phyloP scores from a whole-genome alignment of 495 filamentous ascomycete species.

The Aspergillus haitiensis region DNA sequence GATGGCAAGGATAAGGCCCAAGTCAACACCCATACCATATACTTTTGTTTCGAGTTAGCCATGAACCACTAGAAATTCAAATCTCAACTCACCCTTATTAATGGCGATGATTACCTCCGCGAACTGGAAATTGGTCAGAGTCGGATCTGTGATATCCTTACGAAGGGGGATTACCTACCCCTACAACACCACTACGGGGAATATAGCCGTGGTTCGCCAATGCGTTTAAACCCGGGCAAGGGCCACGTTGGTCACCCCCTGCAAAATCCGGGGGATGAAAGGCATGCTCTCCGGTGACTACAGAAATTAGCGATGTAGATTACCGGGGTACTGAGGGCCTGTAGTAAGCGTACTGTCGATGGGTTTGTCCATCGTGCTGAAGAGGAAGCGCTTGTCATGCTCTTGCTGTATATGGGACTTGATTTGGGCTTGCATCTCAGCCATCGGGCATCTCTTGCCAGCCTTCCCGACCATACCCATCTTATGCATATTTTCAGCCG shows the following conservation, averaged over 20 bases:
- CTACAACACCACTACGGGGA: constrained; percentile 51
- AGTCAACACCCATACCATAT: constrained; percentile 53
- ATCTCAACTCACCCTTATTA: constrained; percentile 29
- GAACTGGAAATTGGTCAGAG: constrained; percentile 21
- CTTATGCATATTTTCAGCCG: constrained; percentile 11
- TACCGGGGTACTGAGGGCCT: neutral
- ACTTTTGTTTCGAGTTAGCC: constrained; percentile 25
- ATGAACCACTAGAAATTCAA: neutral
- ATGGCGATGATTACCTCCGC: constrained; percentile 29
- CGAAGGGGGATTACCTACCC: constrained; percentile 16
- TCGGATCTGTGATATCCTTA: neutral
- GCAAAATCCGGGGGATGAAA: constrained; percentile 41
- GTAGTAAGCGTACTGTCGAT: constrained; percentile 28
- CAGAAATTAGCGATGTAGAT: neutral
- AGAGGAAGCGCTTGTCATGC: constrained; percentile 31
- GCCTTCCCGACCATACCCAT: constrained; percentile 2
- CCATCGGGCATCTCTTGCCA: constrained; percentile 30
- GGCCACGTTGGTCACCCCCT: constrained; percentile 44
- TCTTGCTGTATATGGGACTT: constrained; percentile 2
- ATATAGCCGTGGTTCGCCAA: constrained; percentile 57
- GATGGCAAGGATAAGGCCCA: constrained; percentile 49
- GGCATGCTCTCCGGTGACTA: constrained; percentile 39
- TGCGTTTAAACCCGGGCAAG: constrained; percentile 55
- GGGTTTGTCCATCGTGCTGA: constrained; percentile 29
- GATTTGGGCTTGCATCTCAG: constrained; percentile 12